Percentiles rank a stretch among this genome's conserved stretches.
Evolutionary conservation across 2,329 filamentous ascomycete genomes (phyloP).

Genomic region (Sphaerostilbella broomeana): DNA sequence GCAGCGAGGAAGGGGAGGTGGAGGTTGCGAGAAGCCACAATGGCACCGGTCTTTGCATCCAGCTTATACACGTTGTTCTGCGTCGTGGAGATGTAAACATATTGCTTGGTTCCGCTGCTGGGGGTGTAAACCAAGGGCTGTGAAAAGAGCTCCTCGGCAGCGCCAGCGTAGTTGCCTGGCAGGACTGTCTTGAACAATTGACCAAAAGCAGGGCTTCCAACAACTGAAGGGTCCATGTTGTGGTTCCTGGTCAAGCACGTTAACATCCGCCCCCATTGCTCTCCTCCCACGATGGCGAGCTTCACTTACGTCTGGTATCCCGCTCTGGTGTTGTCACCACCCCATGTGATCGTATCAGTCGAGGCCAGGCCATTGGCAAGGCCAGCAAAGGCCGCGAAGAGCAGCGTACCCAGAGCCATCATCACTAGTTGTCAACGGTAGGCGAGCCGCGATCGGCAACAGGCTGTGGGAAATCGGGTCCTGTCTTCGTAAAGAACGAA

Average conservation of each 20-base stretch:
- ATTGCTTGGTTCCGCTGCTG: slow-evolving; percentile 38
- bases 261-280: neutral
- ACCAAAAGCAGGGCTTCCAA: slow-evolving; percentile 48
- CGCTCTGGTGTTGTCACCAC: slow-evolving; percentile 47
- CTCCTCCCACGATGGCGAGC: neutral
- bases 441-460: neutral
- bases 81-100: slow-evolving; percentile 49
- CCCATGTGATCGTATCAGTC: slow-evolving; percentile 55
- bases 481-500: neutral
- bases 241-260: slow-evolving; percentile 41
- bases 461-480: too few relatives aligned
- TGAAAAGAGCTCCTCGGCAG: slow-evolving; percentile 45
- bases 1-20: slow-evolving; percentile 43
- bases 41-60: slow-evolving; percentile 46
- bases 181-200: slow-evolving; percentile 47
- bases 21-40: slow-evolving; percentile 42
- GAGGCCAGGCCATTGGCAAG: slow-evolving; percentile 30
- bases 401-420: slow-evolving; percentile 22
- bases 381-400: slow-evolving; percentile 28
- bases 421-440: slow-evolving; percentile 9
- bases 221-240: slow-evolving; percentile 56
- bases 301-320: slow-evolving; percentile 46
- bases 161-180: slow-evolving; percentile 45
- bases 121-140: slow-evolving; percentile 47
- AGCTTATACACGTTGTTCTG: slow-evolving; percentile 54